Evolutionary conservation across 2,329 filamentous ascomycete species (phyloP), one percentile per base, ranked within the genome.

Genomic region (Talaromyces sp.): DNA sequence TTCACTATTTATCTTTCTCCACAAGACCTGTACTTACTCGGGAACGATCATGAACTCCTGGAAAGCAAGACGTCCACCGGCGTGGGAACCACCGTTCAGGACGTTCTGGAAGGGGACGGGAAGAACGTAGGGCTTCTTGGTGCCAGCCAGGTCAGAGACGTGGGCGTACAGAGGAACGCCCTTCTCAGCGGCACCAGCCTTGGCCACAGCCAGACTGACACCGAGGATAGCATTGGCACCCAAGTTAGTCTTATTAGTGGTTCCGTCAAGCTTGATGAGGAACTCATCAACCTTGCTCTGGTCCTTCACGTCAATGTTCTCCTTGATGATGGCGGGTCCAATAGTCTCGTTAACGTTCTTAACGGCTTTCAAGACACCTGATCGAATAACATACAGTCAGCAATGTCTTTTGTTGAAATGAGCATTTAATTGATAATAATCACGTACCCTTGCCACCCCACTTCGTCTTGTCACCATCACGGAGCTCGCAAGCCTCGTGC

Each of bases 1-100:
- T n/a, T 12, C 12, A 50, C 42, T 8, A 56, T 34, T 65, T 54
- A 71, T 67, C 59, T 64, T 54, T 64, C 60, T 66, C 59, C 34
- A 4, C 18, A 55, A 14, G n/a, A 12, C 16, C 27, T 18, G n/a
- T 44, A 81, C 85, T 77, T 82, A 89, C 83, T 86, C 88, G 67
- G 91, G 91, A 63, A 94, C 91, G 71, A 96, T 94, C 92, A 96
- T 96, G 86, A 96, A 96, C 82, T 96, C 92, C 82, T 96, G 92
- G 87, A 96, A 96, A 69, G 91, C 91, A 71, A 96, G 87, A 77
- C 93, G 91, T 75, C 95, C 95, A 86, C 95, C 95, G 69, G 95
- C 95, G 85, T 99, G 95, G 74, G 94, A 98, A 70, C 95, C 89
- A 76, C 91, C 91, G 80, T 96, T 96, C 69, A 96, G 85, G 76